phyloP scores from a whole-genome alignment of 2,329 filamentous ascomycete genomes.

The Claviceps maximensis region DNA sequence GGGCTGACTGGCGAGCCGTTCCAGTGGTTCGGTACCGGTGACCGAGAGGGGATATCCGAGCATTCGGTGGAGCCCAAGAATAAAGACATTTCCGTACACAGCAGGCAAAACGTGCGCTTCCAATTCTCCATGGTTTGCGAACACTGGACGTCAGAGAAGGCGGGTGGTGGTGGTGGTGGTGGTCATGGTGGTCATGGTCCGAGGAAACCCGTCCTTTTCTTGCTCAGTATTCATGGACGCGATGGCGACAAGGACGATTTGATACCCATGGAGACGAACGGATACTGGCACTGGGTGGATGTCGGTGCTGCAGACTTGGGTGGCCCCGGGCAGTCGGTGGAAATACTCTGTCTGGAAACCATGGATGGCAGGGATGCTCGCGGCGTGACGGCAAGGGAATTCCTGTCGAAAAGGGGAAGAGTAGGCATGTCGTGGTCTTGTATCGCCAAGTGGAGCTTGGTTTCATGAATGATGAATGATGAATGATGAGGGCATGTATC shows the following conservation, averaged over 20 bases:
- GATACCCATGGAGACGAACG: slow-evolving; percentile 63
- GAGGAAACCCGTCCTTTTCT: slow-evolving; percentile 53
- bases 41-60: slow-evolving; percentile 38
- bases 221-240: slow-evolving; percentile 52
- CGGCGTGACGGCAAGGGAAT: slow-evolving; percentile 36
- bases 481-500: slow-evolving; percentile 15
- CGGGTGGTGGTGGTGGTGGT: slow-evolving; percentile 23
- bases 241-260: slow-evolving; percentile 56
- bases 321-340: slow-evolving; percentile 52
- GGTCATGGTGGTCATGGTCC: slow-evolving; percentile 21
- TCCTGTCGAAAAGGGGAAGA: slow-evolving; percentile 27
- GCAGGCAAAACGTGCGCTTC: slow-evolving; percentile 52
- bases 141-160: slow-evolving; percentile 65
- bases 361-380: slow-evolving; percentile 33
- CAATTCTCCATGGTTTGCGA: slow-evolving; percentile 67
- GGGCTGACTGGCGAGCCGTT: slow-evolving; percentile 36
- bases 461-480: slow-evolving; percentile 26
- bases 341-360: slow-evolving; percentile 45
- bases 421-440: slow-evolving; percentile 32
- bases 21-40: slow-evolving; percentile 30
- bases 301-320: slow-evolving; percentile 54
- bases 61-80: slow-evolving; percentile 44
- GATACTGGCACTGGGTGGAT: slow-evolving; percentile 71
- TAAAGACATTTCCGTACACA: slow-evolving; percentile 44
- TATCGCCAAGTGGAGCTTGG: slow-evolving; percentile 36